Conservation (phyloP, 352 stramenopile genomes). For the Globisporangium solare region DNA sequence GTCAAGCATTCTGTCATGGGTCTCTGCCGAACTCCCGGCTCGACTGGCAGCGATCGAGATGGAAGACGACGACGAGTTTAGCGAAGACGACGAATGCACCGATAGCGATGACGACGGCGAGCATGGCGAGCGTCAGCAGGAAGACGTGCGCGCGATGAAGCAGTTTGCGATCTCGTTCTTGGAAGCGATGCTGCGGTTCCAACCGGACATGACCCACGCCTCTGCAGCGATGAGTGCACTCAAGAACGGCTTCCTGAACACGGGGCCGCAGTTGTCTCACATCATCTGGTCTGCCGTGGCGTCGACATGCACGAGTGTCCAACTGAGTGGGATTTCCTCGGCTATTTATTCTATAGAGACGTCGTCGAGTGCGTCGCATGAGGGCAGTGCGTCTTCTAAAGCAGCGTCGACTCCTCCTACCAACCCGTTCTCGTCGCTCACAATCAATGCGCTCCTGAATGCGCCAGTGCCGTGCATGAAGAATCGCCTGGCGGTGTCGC, state of each 20-base stretch:
- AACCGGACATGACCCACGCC: constrained; percentile 53
- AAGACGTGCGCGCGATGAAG: constrained; percentile 68
- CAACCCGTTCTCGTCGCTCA: constrained; percentile 59
- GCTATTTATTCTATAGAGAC: constrained; percentile 53
- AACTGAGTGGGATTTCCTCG: constrained; percentile 67
- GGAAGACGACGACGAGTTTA: constrained; percentile 28
- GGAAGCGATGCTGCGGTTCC: constrained; percentile 61
- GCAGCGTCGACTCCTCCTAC: background rate
- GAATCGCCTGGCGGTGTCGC: constrained; percentile 51
- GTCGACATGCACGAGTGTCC: constrained; percentile 55
- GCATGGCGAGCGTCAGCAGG: constrained; percentile 14
- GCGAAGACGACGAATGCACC: constrained; percentile 11
- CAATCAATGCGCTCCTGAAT: constrained; percentile 67
- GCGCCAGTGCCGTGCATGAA: constrained; percentile 44
- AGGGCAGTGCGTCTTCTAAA: background rate
- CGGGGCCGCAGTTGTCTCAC: constrained; percentile 60
- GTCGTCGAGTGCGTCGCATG: constrained; percentile 13
- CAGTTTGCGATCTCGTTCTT: constrained; percentile 69
- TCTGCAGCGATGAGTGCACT: constrained; percentile 44
- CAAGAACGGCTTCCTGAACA: constrained; percentile 72
- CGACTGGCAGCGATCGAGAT: constrained; percentile 34
- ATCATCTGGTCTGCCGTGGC: constrained; percentile 74
- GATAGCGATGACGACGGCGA: constrained; percentile 23
- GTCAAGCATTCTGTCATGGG: constrained; percentile 53
- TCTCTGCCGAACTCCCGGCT: constrained; percentile 42